Evolutionary conservation across 2,329 filamentous ascomycete species (phyloP).

Genomic region (Cladosporium sp.): DNA sequence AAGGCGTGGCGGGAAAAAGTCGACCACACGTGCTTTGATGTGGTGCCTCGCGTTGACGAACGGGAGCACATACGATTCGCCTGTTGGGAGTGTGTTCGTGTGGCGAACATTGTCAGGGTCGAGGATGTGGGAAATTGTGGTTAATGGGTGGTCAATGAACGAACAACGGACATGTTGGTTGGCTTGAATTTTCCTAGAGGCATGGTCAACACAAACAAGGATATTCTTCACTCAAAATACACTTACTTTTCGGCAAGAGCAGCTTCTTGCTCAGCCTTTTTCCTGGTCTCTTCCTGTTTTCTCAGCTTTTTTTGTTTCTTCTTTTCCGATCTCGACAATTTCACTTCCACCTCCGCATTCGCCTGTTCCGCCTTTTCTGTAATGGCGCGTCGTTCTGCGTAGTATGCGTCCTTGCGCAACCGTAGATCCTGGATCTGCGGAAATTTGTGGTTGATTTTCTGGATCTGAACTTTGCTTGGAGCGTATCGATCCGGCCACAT

Average conservation of each 20-base stretch:
- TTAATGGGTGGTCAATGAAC: conserved; percentile 38
- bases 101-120: conserved; percentile 41
- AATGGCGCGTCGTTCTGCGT: conserved; percentile 32
- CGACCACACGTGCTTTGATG: conserved; percentile 69
- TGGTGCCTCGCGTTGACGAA: conserved; percentile 63
- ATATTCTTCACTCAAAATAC: not conserved
- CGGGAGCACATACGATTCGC: conserved; percentile 20
- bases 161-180: conserved; percentile 36
- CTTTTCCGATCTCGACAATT: conserved; percentile 31
- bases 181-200: conserved; percentile 12
- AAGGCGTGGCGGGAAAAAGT: conserved; percentile 69
- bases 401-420: conserved; percentile 60
- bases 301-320: conserved; percentile 31
- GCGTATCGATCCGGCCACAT: conserved; percentile 58
- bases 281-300: conserved; percentile 27
- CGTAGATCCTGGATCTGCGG: conserved; percentile 50
- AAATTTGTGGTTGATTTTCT: conserved; percentile 47
- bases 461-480: conserved; percentile 56
- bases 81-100: conserved; percentile 39
- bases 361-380: not conserved
- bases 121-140: conserved; percentile 46
- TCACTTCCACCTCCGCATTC: conserved; percentile 7
- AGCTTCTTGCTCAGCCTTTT: not conserved
- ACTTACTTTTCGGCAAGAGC: conserved; percentile 3
- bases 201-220: conserved; percentile 32